These are phyloP conservation scores for Ballota nigra DNA, from an alignment of 257 asterid genomes.

Conservation along the genomic window DNA sequence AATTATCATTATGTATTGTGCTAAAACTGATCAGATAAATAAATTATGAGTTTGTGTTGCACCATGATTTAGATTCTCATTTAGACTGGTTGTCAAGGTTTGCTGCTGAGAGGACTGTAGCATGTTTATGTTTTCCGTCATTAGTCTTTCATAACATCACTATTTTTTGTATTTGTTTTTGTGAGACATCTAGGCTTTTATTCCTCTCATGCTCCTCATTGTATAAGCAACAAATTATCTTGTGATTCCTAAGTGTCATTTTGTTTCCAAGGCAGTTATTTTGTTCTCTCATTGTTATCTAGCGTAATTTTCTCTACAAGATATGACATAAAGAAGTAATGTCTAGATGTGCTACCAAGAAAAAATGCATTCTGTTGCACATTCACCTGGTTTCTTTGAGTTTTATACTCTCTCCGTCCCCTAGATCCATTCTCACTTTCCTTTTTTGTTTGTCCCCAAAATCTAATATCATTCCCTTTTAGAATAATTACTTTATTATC, in stretches of 20 bases:
- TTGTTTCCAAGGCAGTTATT: not conserved
- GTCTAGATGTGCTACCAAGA: constrained; percentile 11
- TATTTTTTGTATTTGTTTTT: not conserved
- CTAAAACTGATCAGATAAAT: too few species aligned
- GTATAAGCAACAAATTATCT: not conserved
- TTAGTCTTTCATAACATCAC: not conserved
- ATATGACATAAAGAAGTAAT: not conserved
- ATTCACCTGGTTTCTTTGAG: not conserved
- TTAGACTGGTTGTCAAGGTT: not conserved
- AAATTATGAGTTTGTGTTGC: too few species aligned
- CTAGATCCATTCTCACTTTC: too few species aligned
- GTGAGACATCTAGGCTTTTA: not conserved
- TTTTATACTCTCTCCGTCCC: too few species aligned
- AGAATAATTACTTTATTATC: too few species aligned
- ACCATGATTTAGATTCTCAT: too few species aligned
- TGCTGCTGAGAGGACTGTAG: not conserved
- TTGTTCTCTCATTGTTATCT: not conserved
- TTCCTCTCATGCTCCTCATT: not conserved
- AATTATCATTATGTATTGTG: too few species aligned
- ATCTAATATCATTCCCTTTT: too few species aligned
- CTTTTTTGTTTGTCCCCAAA: too few species aligned
- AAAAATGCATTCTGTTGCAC: constrained; percentile 9
- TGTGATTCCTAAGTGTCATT: not conserved
- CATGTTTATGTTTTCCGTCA: not conserved
- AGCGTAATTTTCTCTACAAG: not conserved